A percentile compares a stretch with the other conserved stretches of the same genome.
These are phyloP conservation scores for Thalassiosira hispida DNA, from an alignment of 352 stramenopile species.

Conservation along the genomic window DNA sequence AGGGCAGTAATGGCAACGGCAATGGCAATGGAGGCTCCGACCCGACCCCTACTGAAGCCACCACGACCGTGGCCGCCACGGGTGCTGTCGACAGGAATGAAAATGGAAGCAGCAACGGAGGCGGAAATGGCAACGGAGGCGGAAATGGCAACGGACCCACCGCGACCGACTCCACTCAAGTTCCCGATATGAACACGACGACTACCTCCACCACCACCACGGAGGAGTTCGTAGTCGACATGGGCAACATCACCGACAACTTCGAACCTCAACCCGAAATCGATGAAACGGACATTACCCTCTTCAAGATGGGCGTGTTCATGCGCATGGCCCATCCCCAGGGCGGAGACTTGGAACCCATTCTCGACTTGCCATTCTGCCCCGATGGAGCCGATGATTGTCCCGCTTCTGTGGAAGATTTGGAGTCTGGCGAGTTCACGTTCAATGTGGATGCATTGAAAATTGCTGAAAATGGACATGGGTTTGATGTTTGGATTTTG, in stretches of 20 bases:
- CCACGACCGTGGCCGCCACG: neutral
- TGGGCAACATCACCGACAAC: too few relatives aligned
- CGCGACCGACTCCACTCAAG: too few relatives aligned
- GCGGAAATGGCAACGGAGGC: too few relatives aligned
- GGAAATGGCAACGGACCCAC: too few relatives aligned
- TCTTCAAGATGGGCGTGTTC: neutral
- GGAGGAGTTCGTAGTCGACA: neutral
- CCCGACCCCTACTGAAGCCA: neutral
- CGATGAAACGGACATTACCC: neutral
- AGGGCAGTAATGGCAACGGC: neutral
- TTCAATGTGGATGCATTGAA: slow-evolving; percentile 3
- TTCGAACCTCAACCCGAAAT: neutral
- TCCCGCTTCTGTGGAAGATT: neutral
- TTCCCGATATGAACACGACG: neutral
- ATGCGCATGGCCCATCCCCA: slow-evolving; percentile 27
- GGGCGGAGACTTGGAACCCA: slow-evolving; percentile 5
- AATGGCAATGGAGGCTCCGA: neutral
- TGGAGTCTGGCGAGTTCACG: neutral
- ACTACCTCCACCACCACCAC: neutral
- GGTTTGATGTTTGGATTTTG: slow-evolving; percentile 33
- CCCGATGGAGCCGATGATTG: neutral
- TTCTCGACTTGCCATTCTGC: slow-evolving; percentile 16
- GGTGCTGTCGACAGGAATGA: too few relatives aligned
- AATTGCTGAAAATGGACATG: slow-evolving; percentile 14
- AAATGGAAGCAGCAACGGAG: too few relatives aligned